Conservation (phyloP, 129 eudicot species). For the Daucus carota region DH1_v3.0 NC_030386.2:9776501-9777000, state of each 20-base stretch:
- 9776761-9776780: not conserved
- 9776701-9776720: not conserved
- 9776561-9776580: not conserved
- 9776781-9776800: not conserved
- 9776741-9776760: not conserved
- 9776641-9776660: not conserved
- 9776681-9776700: too few relatives aligned
- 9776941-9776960: slow-evolving; percentile 25
- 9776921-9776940: slow-evolving; percentile 36
- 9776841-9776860: not conserved
- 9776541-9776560: not conserved
- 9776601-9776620: not conserved
- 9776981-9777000: slow-evolving; percentile 4
- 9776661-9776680: not conserved
- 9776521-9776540: not conserved
- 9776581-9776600: not conserved
- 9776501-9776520: not conserved
- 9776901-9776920: slow-evolving; percentile 33
- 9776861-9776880: not conserved
- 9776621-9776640: not conserved
- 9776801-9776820: not conserved
- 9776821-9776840: not conserved
- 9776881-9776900: not conserved
- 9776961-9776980: slow-evolving; percentile 34
- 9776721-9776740: not conserved